Percentiles rank a stretch among this genome's conserved stretches.
Evolutionary conservation across 1,284 basidiomycete species (phyloP).

Genomic region (Somion occarium): DNA sequence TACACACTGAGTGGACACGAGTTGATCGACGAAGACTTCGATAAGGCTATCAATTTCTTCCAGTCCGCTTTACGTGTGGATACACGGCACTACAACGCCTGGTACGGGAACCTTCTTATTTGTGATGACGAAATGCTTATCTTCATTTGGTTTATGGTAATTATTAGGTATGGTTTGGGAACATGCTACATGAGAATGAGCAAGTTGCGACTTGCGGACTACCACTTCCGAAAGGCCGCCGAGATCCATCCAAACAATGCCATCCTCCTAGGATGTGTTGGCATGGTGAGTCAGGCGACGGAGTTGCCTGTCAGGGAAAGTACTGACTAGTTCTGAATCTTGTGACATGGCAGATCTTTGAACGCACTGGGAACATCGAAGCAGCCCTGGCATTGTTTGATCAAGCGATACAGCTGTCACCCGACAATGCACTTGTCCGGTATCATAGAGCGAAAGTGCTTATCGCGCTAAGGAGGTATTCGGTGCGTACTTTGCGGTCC

Average conservation of each 20-base stretch:
- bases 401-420: slow-evolving; percentile 68
- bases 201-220: slow-evolving; percentile 87
- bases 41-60: slow-evolving; percentile 86
- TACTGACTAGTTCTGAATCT: slow-evolving; percentile 17
- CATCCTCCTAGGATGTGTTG: slow-evolving; percentile 86
- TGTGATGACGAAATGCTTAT: slow-evolving; percentile 16
- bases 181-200: slow-evolving; percentile 90
- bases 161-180: slow-evolving; percentile 88
- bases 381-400: slow-evolving; percentile 77
- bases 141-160: slow-evolving; percentile 6
- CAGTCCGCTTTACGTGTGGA: slow-evolving; percentile 85
- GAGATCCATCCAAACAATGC: slow-evolving; percentile 91
- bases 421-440: slow-evolving; percentile 83
- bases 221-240: slow-evolving; percentile 87
- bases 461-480: slow-evolving; percentile 76
- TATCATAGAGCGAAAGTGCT: slow-evolving; percentile 89
- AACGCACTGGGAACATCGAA: slow-evolving; percentile 70
- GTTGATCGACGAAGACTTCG: slow-evolving; percentile 88
- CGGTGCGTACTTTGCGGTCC: slow-evolving; percentile 50
- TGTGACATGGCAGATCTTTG: slow-evolving; percentile 60
- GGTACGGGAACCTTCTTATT: slow-evolving; percentile 47
- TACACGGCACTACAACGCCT: slow-evolving; percentile 91
- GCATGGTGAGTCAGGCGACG: slow-evolving; percentile 60
- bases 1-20: slow-evolving; percentile 94
- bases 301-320: slow-evolving; percentile 5